Evolutionary conservation across 2,329 filamentous ascomycete genomes (phyloP), one percentile per base, ranked within the genome.

Genomic region (Fusarium siculi): DNA sequence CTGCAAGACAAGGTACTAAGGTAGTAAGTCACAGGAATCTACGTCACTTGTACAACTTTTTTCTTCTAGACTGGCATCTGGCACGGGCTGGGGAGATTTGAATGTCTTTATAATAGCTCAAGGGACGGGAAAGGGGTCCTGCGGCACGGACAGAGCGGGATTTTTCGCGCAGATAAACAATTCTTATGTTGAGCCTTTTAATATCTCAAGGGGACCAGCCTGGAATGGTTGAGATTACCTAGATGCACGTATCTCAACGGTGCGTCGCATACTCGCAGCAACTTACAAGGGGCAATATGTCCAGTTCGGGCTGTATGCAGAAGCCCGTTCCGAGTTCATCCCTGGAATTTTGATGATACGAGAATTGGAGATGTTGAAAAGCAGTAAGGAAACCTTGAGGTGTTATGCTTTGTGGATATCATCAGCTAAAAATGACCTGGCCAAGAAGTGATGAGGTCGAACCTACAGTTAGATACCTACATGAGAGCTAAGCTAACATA

Each of bases 161-260:
- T 62, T 68, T 37, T 54, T 28, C 21, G 40, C 53, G 47, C 28
- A 37, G 44, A n/a, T 46, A 8, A 63, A 40, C 30, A 18, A 34
- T 36, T 43, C 16, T 21, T 37, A 56, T 43, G 50, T 28, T 30
- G 44, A 40, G 56, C 32, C 30, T 40, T 56, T 28, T 34, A 66
- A 28, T 54, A 36, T 53, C 50, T 50, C 39, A 68, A 69, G 43
- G 34, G 63, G 63, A 66, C 50, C 28, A 44, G 47, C 15, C 36
- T 72, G 71, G 71, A 74, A 74, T 74, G 71, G 67, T 72, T 74
- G 67, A 72, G 59, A 72, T 72, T 72, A 23, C 37, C 25, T 55
- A 55, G 44, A 42, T 66, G 37, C 39, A 59, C 36, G 46, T 57
- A 36, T 55, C 53, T 42, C 42, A 58, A 50, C 47, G 53, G 56